Evolutionary conservation across 2,329 filamentous ascomycete genomes (phyloP).

Genomic region (Polytolypa hystricis): DNA sequence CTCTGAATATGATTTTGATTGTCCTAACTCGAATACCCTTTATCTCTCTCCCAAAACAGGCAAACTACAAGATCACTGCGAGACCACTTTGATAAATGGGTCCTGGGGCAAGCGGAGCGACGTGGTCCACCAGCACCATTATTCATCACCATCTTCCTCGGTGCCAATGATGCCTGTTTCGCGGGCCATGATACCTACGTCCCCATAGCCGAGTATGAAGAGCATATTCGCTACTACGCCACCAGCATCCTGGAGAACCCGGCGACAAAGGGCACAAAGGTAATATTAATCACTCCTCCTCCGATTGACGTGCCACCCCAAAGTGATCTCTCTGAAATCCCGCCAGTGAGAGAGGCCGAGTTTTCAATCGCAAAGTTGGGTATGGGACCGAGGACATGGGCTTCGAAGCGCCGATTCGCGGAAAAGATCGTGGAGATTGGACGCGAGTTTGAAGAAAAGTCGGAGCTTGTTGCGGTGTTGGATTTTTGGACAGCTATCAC

Average conservation of each 20-base stretch:
- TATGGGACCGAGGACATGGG: conserved; percentile 23
- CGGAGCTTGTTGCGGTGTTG: conserved; percentile 22
- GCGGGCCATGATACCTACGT: conserved; percentile 17
- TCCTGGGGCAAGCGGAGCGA: conserved; percentile 8
- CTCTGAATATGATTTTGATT: too few species aligned
- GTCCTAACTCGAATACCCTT: too few species aligned
- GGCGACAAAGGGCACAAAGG: conserved; percentile 20
- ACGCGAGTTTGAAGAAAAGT: conserved; percentile 20
- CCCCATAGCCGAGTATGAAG: conserved; percentile 22
- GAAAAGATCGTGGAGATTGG: conserved; percentile 28
- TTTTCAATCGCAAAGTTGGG: conserved; percentile 7
- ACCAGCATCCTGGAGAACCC: conserved; percentile 23
- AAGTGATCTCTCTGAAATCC: conserved; percentile 3
- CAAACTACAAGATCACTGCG: conserved; percentile 12
- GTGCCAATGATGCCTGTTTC: conserved; percentile 30
- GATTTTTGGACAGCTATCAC: conserved; percentile 25
- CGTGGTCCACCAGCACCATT: conserved; percentile 18
- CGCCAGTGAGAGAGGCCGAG: conserved; percentile 1
- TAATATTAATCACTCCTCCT: conserved; percentile 28
- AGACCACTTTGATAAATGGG: conserved; percentile 6
- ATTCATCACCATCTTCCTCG: conserved; percentile 30
- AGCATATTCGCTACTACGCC: conserved; percentile 25
- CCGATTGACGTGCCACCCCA: conserved; percentile 21
- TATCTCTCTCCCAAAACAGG: too few species aligned
- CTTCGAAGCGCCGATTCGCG: conserved; percentile 29